Evolutionary conservation across 2,329 filamentous ascomycete species (phyloP), one percentile per base, ranked within the genome.

Genomic region (Aspergillus phoenicis): DNA sequence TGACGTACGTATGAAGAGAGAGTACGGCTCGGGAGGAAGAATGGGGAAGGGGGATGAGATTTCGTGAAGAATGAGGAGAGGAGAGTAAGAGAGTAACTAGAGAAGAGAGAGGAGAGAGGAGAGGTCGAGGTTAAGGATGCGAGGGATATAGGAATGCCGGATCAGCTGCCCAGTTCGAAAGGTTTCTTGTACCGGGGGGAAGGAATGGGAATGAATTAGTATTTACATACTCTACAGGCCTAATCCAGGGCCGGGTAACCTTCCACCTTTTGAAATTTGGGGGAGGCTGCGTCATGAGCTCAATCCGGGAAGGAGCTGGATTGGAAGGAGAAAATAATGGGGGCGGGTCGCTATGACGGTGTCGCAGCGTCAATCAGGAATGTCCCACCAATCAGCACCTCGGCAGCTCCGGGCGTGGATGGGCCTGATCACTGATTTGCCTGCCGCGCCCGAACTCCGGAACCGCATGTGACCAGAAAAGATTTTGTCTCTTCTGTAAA

Each of bases 391-490:
- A 74, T 74, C 20, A 68, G 7, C 33, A 4, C 1, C 64, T 71
- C 66, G 69, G 68, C 63, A 71, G 62, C 33, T 26, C 53, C 54
- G 61, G 62, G 51, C 36, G 48, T 63, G 53, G 60, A 64, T 60
- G 65, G 62, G 53, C 53, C 47, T 56, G 52, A 33, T 17, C 36
- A 58, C 45, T 52, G 56, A 61, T 56, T 54, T 66, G 66, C 68
- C 60, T 59, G 49, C 60, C 55, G 57, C 65, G 64, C 58, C 69
- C 66, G 67, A 67, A 58, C 64, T 60, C 58, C 60, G 58, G 52
- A 17, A 51, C 58, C 57, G 61, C 71, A 72, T 71, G 71, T 75
- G 72, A 75, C 71, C 66, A 64, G 61, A 64, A 72, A 69, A 73
- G 56, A 63, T 67, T 64, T 65, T 55, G 57, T 51, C 17, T 20